phyloP scores from a whole-genome alignment of 2,329 filamentous ascomycete genomes.

The Trichoderma atrobrunneum region DNA sequence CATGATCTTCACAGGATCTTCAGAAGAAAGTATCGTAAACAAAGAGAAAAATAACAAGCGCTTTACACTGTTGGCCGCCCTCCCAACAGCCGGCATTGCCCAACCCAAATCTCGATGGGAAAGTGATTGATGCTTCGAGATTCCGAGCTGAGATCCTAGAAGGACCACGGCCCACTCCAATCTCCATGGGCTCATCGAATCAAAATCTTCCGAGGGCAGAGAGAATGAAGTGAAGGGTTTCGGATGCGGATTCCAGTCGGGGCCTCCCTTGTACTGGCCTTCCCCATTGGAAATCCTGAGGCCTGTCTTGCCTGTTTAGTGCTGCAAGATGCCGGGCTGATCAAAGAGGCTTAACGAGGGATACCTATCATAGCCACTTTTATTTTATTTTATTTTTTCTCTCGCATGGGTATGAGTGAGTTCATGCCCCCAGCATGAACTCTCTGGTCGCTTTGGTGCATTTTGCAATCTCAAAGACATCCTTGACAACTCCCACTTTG shows the following conservation, averaged over 20 bases:
- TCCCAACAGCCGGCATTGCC: not conserved
- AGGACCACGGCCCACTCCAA: not conserved
- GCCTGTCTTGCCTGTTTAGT: not conserved
- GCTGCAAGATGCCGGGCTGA: not conserved
- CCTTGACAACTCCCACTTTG: not conserved
- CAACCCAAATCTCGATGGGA: not conserved
- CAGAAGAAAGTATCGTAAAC: no score
- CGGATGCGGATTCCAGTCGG: not conserved
- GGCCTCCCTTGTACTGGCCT: not conserved
- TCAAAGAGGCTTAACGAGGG: not conserved
- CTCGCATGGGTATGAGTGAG: not conserved
- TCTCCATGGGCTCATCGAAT: not conserved
- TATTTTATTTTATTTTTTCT: not conserved
- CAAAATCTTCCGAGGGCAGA: not conserved
- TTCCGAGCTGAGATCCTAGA: not conserved
- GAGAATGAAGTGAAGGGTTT: not conserved
- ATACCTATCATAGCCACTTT: not conserved
- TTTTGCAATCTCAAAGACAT: not conserved
- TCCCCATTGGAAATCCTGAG: not conserved
- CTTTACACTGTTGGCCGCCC: not conserved
- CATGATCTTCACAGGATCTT: not conserved
- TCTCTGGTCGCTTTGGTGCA: not conserved
- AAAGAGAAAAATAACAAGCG: not conserved
- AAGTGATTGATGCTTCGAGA: not conserved
- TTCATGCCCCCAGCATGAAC: not conserved